Evolutionary conservation across 2,329 filamentous ascomycete genomes (phyloP), one percentile per base, ranked within the genome.

Genomic region (Clonostachys solani): DNA sequence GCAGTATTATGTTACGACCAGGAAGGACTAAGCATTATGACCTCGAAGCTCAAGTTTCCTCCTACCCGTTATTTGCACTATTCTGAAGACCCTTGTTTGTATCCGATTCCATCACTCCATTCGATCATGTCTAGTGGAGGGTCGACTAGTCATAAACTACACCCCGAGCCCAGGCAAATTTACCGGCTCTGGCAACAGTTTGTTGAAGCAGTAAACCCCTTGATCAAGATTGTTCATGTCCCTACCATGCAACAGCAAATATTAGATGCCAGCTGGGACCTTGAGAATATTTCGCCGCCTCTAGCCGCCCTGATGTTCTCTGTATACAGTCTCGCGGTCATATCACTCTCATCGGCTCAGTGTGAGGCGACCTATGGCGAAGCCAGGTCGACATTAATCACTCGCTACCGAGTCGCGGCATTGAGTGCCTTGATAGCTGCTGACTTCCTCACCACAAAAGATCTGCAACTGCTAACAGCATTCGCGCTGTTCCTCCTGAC

Each of bases 121-220:
- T 12, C 23, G 3, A 43, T 56, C 5, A 8, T 55, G 2, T 35
- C 47, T 7, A 36, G 34, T 3, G 13, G 9, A 0, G 15, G 49
- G 0, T 23, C 41, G 4, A 23, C 33, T 4, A 2, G 47, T 5
- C 35, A 47, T 8, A 41, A 54, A 1, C 6, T 55, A 1, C 61
- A 66, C 7, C 64, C 63, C 1, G 59, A 66, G 3, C 59, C 64
- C 6, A 56, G 54, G 4, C 53, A 56, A 0, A 60, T 64, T 6
- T 60, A 57, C 18, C 55, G 52, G 5, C 47, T 61, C 7, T 66
- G 64, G 64, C 60, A 67, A n/a, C 47, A 49, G 0, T 66, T 64
- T 34, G 54, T 63, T 13, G 64, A 66, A 37, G 52, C 48, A 0
- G 58, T 64, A 29, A 62, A 67, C 12, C 64, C 62, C 0, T 47